Percentiles rank a stretch among this genome's conserved stretches.
These are phyloP conservation scores for Polyplosphaeria fusca DNA, from an alignment of 495 filamentous ascomycete genomes.

Conservation along the genomic window DNA sequence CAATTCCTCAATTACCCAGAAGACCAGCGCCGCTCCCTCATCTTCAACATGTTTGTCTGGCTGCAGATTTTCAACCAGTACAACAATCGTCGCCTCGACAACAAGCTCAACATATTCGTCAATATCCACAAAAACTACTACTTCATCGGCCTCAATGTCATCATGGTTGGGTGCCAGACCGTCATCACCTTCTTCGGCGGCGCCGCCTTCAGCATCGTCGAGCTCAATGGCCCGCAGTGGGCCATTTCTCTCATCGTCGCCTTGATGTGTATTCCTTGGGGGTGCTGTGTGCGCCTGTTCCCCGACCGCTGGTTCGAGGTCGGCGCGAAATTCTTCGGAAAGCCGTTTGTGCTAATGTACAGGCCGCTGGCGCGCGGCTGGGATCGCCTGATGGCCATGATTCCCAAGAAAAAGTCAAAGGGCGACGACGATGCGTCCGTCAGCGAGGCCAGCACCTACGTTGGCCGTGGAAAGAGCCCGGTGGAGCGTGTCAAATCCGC, in stretches of 20 bases:
- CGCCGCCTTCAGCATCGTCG: conserved; percentile 68
- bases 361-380: conserved; percentile 1
- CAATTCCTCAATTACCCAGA: conserved; percentile 56
- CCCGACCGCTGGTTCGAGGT: conserved; percentile 47
- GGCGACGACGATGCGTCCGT: background rate
- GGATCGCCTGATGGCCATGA: background rate
- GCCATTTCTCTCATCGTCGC: conserved; percentile 70
- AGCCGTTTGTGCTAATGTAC: conserved; percentile 22
- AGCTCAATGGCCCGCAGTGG: conserved; percentile 68
- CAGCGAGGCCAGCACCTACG: background rate
- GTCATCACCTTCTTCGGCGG: conserved; percentile 78
- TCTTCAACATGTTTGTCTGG: conserved; percentile 95
- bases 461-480: conserved; percentile 3
- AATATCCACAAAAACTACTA: conserved; percentile 73
- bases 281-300: conserved; percentile 65
- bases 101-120: conserved; percentile 86
- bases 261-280: conserved; percentile 69
- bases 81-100: conserved; percentile 88
- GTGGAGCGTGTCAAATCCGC: conserved; percentile 1
- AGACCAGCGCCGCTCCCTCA: conserved; percentile 62
- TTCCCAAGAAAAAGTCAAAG: background rate
- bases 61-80: conserved; percentile 97
- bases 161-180: conserved; percentile 77
- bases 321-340: conserved; percentile 45
- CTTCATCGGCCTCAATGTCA: conserved; percentile 75